A percentile compares a stretch with the other conserved stretches of the same genome.
These are phyloP conservation scores for Alectoria sarmentosa DNA, from an alignment of 495 filamentous ascomycete species.

Conservation along the genomic window DNA sequence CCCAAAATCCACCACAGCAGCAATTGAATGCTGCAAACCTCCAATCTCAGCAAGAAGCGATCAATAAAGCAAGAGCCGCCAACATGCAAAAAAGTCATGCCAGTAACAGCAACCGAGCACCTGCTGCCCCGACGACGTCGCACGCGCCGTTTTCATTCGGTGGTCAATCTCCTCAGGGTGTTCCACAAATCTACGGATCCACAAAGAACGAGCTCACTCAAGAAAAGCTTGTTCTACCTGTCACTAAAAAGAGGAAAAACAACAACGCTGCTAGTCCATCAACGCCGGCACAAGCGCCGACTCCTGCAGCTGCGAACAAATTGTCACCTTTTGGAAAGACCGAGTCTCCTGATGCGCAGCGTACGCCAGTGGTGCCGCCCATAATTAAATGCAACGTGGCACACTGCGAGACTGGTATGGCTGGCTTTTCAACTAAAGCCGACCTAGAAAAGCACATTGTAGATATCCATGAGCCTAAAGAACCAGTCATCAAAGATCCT, in stretches of 20 bases:
- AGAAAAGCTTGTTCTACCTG: slow-evolving; percentile 55
- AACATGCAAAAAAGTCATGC: slow-evolving; percentile 51
- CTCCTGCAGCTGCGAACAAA: slow-evolving; percentile 24
- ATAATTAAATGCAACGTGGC: slow-evolving; percentile 39
- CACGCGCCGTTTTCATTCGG: slow-evolving; percentile 63
- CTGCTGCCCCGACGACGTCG: slow-evolving; percentile 57
- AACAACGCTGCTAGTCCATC: slow-evolving; percentile 37
- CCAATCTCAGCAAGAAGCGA: slow-evolving; percentile 46
- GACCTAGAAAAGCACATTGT: slow-evolving; percentile 44
- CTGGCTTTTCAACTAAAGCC: slow-evolving; percentile 39
- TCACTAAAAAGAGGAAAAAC: slow-evolving; percentile 52
- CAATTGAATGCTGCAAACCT: slow-evolving; percentile 61
- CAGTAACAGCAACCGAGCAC: slow-evolving; percentile 44
- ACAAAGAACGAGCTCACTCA: slow-evolving; percentile 38
- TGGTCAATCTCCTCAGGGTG: slow-evolving; percentile 62
- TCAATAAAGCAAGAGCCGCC: slow-evolving; percentile 40
- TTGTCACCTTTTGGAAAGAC: slow-evolving; percentile 34
- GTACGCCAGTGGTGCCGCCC: slow-evolving; percentile 29
- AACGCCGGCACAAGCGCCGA: slow-evolving; percentile 30
- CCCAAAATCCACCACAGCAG: slow-evolving; percentile 32
- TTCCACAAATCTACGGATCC: slow-evolving; percentile 47
- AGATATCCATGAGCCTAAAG: slow-evolving; percentile 41
- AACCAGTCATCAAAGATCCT: slow-evolving; percentile 39
- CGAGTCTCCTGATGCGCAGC: slow-evolving; percentile 32
- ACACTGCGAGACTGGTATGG: slow-evolving; percentile 40